A percentile compares a stretch with the other conserved stretches of the same genome.
phyloP scores from a whole-genome alignment of 2,329 filamentous ascomycete species.

The Fusarium anthophilum region DNA sequence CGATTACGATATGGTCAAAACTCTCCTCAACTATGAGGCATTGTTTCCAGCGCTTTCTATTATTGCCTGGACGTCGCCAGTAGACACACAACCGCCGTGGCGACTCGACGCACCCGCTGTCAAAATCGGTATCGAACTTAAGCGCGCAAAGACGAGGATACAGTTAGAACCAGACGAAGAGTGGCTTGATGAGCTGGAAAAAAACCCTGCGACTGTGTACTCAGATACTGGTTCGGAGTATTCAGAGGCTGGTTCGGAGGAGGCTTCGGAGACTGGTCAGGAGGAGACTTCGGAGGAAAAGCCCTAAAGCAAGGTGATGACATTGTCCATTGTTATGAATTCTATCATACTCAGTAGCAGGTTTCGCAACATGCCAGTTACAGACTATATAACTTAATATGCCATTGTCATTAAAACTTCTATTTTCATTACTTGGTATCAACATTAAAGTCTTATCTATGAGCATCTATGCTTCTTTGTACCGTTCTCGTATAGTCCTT shows the following conservation, averaged over 20 bases:
- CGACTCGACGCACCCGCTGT: not conserved
- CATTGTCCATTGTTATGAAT: not conserved
- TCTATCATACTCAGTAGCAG: not conserved
- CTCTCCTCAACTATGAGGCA: not conserved
- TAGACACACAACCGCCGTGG: not conserved
- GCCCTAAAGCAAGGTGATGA: not conserved
- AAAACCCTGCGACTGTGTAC: not conserved
- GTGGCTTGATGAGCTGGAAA: not conserved
- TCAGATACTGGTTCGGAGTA: not conserved
- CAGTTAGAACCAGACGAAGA: not conserved
- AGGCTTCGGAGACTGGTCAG: not conserved
- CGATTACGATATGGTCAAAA: not conserved
- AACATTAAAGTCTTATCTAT: not conserved
- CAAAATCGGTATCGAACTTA: not conserved
- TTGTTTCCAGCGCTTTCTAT: not conserved
- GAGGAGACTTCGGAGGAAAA: not conserved
- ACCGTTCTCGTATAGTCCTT: slow-evolving; percentile 33
- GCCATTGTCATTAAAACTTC: not conserved
- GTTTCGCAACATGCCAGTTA: not conserved
- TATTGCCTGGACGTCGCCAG: not conserved
- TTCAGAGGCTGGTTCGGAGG: not conserved
- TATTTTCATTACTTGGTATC: not conserved
- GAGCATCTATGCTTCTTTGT: slow-evolving; percentile 9
- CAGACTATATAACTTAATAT: not conserved
- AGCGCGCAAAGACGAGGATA: too few species aligned